Conservation (phyloP, 2,329 filamentous ascomycete genomes). For the Trichoderma asperellum region DNA sequence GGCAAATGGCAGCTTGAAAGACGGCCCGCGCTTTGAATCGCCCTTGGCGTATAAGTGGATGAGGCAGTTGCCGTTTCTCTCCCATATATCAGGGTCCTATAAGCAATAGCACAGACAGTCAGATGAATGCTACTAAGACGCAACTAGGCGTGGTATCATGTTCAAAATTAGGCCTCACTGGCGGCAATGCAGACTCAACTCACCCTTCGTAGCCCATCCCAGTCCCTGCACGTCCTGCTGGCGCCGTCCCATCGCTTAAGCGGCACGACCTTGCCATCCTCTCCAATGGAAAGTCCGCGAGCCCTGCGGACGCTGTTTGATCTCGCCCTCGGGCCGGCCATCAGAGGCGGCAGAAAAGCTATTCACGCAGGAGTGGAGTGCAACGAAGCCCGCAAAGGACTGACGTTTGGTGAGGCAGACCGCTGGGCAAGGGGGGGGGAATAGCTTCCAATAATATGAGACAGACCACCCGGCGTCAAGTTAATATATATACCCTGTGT, state of each 20-base stretch:
- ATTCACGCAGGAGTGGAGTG: conserved; percentile 17
- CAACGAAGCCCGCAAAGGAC: conserved; percentile 12
- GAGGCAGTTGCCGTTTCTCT: conserved; percentile 67
- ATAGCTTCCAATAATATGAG: conserved; percentile 13
- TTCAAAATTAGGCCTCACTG: neutral
- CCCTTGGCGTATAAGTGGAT: conserved; percentile 70
- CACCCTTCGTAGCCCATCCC: conserved; percentile 55
- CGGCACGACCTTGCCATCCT: conserved; percentile 30
- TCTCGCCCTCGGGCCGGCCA: conserved; percentile 27
- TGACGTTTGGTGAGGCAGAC: conserved; percentile 7
- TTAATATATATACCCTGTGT: conserved; percentile 11
- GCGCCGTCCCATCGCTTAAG: conserved; percentile 58
- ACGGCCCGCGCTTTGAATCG: conserved; percentile 66
- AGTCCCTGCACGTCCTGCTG: conserved; percentile 47
- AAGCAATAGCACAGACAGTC: conserved; percentile 9
- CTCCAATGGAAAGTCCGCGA: conserved; percentile 39
- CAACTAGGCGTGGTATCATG: neutral
- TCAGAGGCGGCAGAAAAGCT: conserved; percentile 18
- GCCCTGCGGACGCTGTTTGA: conserved; percentile 28
- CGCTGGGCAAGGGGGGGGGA: neutral
- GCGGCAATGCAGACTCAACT: conserved; percentile 33
- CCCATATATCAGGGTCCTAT: conserved; percentile 75
- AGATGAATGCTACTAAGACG: conserved; percentile 2
- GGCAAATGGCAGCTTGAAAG: conserved; percentile 67
- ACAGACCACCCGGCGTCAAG: conserved; percentile 1